Evolutionary conservation across 2,329 filamentous ascomycete species (phyloP), one percentile per base, ranked within the genome.

Genomic region (Cordyceps cicadae): DNA sequence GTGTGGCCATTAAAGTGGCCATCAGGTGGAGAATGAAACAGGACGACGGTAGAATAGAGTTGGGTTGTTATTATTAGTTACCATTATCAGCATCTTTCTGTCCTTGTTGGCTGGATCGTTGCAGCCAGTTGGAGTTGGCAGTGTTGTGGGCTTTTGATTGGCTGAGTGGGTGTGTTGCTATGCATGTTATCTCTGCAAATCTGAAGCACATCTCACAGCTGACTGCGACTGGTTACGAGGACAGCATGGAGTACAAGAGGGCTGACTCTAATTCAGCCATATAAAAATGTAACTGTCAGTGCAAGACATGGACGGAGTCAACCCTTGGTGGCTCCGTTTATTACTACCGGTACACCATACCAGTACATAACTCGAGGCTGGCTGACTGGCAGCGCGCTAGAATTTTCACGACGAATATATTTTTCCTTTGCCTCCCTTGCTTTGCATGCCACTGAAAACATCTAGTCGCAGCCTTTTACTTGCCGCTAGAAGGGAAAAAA

Each of bases 1-100:
- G 24, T 54, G 58, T 54, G 58, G 58, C 43, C 58, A 60, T 60
- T 53, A 60, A 60, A 60, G 58, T 60, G 58, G 58, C 51, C 32
- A 60, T 53, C 15, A 15, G 41, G 58, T 60, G 58, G 58, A 60
- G 56, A 51, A 59, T 43, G 45, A 50, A 58, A 58, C 54, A 58
- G 41, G 54, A 56, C 17, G 29, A 32, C 29, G 45, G 15, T 17
- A 58, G 17, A 52, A 45, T 59, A 45, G 37, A 59, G 54, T 58
- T 49, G 54, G 32, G n/a, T 46, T 39, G 37, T 46, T 45, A 32
- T 34, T 37, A 24, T 48, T 48, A 21, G 17, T 37, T 48, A 21
- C 24, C 19, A 55, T 48, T 48, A 21, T 37, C 21, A 54, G 14
- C 6, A 29, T 29, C 37, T 43, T 41, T 19, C n/a, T 37, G 32